Conservation (phyloP, 1,284 basidiomycete genomes). For the Vanrija sp. region DNA sequence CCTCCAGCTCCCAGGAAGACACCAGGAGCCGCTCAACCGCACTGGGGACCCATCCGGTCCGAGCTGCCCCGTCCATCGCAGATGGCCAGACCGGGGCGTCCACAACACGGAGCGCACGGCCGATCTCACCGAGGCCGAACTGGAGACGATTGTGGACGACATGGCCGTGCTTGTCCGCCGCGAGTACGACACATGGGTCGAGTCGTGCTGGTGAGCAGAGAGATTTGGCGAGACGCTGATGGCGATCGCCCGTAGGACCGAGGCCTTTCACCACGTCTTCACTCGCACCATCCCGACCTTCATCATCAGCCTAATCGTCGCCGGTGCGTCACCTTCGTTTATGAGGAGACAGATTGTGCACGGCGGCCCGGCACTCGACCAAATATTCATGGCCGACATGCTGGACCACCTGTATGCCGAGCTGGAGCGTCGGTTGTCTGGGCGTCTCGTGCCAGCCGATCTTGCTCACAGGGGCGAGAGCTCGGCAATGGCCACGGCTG, state of each 20-base stretch:
- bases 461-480: constrained; percentile 19
- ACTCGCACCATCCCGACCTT: constrained; percentile 45
- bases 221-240: neutral
- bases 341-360: constrained; percentile 47
- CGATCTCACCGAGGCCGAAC: constrained; percentile 36
- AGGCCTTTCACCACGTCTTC: constrained; percentile 49
- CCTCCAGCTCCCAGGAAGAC: constrained; percentile 33
- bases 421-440: constrained; percentile 40
- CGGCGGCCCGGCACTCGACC: constrained; percentile 44
- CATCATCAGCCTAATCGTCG: constrained; percentile 46
- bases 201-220: constrained; percentile 47
- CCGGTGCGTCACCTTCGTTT: constrained; percentile 39
- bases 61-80: constrained; percentile 22
- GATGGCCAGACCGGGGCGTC: constrained; percentile 27
- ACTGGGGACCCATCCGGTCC: constrained; percentile 6
- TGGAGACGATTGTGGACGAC: constrained; percentile 42
- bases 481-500: constrained; percentile 11
- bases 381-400: constrained; percentile 44
- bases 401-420: constrained; percentile 42
- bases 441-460: constrained; percentile 9
- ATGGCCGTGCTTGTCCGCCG: constrained; percentile 41
- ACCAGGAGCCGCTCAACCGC: constrained; percentile 30
- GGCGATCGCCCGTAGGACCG: constrained; percentile 32
- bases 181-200: constrained; percentile 49
- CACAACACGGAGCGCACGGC: constrained; percentile 21